Conservation (phyloP, 2,329 filamentous ascomycete genomes). For the Emericellopsis cladophorae region DNA sequence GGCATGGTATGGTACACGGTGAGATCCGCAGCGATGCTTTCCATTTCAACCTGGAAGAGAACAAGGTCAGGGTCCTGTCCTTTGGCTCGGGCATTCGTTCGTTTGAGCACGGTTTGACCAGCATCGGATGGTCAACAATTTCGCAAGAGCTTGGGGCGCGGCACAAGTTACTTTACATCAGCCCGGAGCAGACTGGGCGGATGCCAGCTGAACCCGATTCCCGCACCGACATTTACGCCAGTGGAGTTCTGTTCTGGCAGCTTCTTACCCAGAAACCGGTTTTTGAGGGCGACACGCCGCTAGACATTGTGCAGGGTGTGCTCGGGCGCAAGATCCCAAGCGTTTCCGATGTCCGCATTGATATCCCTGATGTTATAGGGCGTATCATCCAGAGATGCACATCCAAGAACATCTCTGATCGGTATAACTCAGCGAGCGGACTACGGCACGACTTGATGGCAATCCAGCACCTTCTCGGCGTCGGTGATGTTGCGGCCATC, state of each 20-base stretch:
- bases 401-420: constrained; percentile 72
- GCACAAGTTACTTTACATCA: constrained; percentile 83
- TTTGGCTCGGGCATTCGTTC: constrained; percentile 79
- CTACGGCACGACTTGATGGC: constrained; percentile 68
- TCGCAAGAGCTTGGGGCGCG: constrained; percentile 77
- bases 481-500: constrained; percentile 61
- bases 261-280: constrained; percentile 69
- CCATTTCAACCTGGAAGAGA: constrained; percentile 63
- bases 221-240: constrained; percentile 84
- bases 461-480: constrained; percentile 60
- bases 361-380: constrained; percentile 73
- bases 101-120: constrained; percentile 80
- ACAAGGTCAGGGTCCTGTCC: constrained; percentile 65
- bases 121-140: constrained; percentile 73
- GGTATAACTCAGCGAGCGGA: constrained; percentile 82
- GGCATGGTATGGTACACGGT: constrained; percentile 74
- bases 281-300: constrained; percentile 66
- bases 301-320: constrained; percentile 87
- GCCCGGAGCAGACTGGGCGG: constrained; percentile 86
- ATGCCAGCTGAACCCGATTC: constrained; percentile 87
- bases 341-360: constrained; percentile 64
- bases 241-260: constrained; percentile 83
- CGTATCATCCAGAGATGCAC: constrained; percentile 87
- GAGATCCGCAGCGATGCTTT: constrained; percentile 87
- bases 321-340: constrained; percentile 66